Base-by-base conservation (phyloP, 2,329 filamentous ascomycete species). In the Pseudomassariella vexata region DNA sequence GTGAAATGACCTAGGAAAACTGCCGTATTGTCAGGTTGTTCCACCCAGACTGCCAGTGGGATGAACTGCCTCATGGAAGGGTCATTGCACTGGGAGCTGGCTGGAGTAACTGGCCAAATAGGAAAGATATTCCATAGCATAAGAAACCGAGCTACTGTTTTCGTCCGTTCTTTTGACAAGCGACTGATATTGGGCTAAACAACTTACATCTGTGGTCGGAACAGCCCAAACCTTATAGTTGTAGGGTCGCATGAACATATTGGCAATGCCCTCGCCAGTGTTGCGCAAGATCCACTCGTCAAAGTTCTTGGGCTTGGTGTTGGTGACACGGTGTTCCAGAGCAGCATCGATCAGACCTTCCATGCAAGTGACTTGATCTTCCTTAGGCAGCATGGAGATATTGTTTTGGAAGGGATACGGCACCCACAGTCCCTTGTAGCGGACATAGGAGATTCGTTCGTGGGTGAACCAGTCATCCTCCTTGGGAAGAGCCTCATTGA, bases 181-280 rank as follows among this genome's bases (percentile, higher is more conserved):
- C n/a, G n/a, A n/a, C n/a, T n/a, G n/a, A n/a, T n/a, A n/a, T n/a
- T n/a, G 19, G 9, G 21, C 8, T 16, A 5, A 15, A 11, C 11
- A 29, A 29, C 72, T 52, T 73, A 94, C 87, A 80, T 94, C 94
- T 48, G 84, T 95, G 35, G 90, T 95, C 38, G 92, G 92, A 51
- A 96, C 90, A 42, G 92, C 92, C 92, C 92, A 98, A 59, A 98
- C 92, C 72, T 98, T 98, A 81, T 82, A 98, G 79, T 98, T 98
- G 76, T 98, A 98, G 34, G 92, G 92, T 52, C 92, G 77, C 92
- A 98, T 98, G 77, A 98, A 98, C 50, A 90, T 74, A 61, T 98
- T 80, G 47, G 89, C 90, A 53, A 98, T 75, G 50, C 90, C 90
- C 50, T 77, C 69, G 52, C 92, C 92, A 68, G 84, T 89, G 70